Percentiles rank a stretch among this genome's conserved stretches.
Conservation (phyloP, 2,329 filamentous ascomycete genomes). For the Pseudogymnoascus sp. region DNA sequence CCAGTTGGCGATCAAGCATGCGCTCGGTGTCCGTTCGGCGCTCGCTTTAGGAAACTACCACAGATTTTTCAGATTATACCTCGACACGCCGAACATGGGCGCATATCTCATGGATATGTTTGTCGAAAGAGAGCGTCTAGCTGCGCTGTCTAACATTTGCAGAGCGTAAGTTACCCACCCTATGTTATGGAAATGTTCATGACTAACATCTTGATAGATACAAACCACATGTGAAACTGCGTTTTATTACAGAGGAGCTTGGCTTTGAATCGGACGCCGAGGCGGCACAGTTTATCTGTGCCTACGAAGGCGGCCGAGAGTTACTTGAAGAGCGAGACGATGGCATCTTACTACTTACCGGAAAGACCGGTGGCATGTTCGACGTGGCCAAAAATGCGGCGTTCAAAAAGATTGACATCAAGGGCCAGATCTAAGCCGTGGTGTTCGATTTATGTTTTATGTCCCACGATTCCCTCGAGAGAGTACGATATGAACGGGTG, state of each 20-base stretch:
- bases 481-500: not conserved
- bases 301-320: slow-evolving; percentile 60
- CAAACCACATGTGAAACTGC: slow-evolving; percentile 79
- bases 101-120: slow-evolving; percentile 99
- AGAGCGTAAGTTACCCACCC: slow-evolving; percentile 65
- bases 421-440: slow-evolving; percentile 76
- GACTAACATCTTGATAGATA: slow-evolving; percentile 59
- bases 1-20: slow-evolving; percentile 78
- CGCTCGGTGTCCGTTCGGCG: slow-evolving; percentile 81
- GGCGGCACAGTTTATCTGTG: slow-evolving; percentile 82
- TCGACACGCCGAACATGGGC: slow-evolving; percentile 92
- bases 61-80: slow-evolving; percentile 93
- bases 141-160: slow-evolving; percentile 85
- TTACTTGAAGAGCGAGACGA: slow-evolving; percentile 70
- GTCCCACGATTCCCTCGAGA: not conserved
- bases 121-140: slow-evolving; percentile 83
- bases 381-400: slow-evolving; percentile 64
- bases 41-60: slow-evolving; percentile 94
- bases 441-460: not conserved
- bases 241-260: slow-evolving; percentile 91
- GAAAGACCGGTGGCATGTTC: slow-evolving; percentile 65
- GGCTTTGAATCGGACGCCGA: slow-evolving; percentile 90
- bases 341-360: slow-evolving; percentile 62
- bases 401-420: slow-evolving; percentile 87
- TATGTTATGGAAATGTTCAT: not conserved